Conservation (phyloP, 768 basidiomycete species). For the Lactarius hatsudake region DNA sequence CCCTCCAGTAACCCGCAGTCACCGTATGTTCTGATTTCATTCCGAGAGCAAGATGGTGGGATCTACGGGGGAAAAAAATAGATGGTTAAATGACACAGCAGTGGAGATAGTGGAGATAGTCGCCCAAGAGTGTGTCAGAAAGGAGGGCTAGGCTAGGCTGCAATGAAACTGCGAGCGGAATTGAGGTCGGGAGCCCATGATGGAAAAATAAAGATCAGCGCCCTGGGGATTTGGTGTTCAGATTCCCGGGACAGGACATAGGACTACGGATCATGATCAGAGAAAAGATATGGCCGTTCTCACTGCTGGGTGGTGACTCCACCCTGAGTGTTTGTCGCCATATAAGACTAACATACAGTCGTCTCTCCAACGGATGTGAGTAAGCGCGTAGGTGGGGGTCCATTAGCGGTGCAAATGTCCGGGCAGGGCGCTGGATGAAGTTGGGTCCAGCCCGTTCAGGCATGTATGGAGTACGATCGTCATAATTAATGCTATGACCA, state of each 20-base stretch:
- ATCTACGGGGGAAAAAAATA: not conserved
- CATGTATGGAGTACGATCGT: not conserved
- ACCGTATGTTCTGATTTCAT: not conserved
- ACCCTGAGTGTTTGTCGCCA: not conserved
- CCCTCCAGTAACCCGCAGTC: not conserved
- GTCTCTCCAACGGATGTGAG: not conserved
- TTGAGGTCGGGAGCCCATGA: not conserved
- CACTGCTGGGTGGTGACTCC: not conserved
- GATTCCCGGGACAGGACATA: not conserved
- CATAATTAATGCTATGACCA: slow-evolving; percentile 11
- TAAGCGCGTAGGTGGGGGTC: not conserved
- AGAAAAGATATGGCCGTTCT: slow-evolving; percentile 6
- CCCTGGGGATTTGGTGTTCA: slow-evolving; percentile 7
- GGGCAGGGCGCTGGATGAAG: not conserved
- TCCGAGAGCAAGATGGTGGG: not conserved
- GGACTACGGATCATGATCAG: not conserved
- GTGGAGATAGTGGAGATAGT: slow-evolving; percentile 1
- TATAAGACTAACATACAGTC: slow-evolving; percentile 13
- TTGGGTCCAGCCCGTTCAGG: too few relatives aligned
- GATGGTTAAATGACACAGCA: not conserved
- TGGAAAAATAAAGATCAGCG: slow-evolving; percentile 9
- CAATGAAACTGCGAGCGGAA: slow-evolving; percentile 2
- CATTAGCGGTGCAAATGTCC: not conserved
- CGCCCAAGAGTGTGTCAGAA: not conserved
- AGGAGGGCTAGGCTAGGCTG: not conserved